Evolutionary conservation across 2,329 filamentous ascomycete genomes (phyloP).

Genomic region (Aurifilum marmelostoma): DNA sequence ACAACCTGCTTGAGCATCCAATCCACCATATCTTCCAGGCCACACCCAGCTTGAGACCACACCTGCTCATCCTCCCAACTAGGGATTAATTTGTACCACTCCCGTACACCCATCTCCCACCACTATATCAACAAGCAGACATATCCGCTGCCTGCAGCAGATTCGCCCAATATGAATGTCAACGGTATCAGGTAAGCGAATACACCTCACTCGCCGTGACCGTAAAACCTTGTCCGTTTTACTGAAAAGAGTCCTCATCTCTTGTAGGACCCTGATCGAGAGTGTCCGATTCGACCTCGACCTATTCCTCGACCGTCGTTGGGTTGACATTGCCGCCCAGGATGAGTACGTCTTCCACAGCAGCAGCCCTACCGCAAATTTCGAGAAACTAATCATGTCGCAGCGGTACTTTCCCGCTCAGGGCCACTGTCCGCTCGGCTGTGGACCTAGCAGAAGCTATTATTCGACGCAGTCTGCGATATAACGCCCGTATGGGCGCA

Average conservation of each 20-base stretch:
- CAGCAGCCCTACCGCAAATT: background rate
- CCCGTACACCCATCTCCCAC: background rate
- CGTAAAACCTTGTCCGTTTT: too few relatives aligned
- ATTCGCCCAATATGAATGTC: background rate
- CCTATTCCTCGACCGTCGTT: background rate
- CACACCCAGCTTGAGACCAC: background rate
- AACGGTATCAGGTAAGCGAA: background rate
- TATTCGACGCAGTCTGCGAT: background rate
- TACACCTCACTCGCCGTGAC: background rate
- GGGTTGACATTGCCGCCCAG: background rate
- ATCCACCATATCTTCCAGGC: background rate
- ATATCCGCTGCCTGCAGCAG: background rate
- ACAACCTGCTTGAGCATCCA: background rate
- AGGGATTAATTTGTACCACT: too few relatives aligned
- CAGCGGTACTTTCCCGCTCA: background rate
- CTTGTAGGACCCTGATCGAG: background rate
- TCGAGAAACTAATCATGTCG: background rate
- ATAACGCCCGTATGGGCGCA: background rate
- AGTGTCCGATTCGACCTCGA: background rate
- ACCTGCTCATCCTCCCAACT: background rate
- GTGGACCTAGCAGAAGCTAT: background rate
- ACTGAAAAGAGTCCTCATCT: too few relatives aligned
- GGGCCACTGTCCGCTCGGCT: background rate
- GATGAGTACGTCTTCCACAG: background rate
- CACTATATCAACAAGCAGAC: background rate